These are phyloP conservation scores for Aspergillus ibericus DNA, from an alignment of 2,329 filamentous ascomycete species.

Conservation along the genomic window DNA sequence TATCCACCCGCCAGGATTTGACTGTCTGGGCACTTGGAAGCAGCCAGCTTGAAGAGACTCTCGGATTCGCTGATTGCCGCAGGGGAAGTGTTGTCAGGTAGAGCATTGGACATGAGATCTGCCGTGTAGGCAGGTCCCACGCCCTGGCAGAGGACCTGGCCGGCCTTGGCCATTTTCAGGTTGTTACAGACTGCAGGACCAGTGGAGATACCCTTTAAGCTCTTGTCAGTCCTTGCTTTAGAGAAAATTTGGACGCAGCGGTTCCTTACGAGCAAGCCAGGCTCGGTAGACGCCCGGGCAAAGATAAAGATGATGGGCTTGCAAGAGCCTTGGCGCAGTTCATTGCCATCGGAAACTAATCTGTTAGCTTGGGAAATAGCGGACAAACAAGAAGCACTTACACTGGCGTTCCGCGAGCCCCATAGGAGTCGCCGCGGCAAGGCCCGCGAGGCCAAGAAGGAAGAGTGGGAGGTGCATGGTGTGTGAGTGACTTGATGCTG, in stretches of 20 bases:
- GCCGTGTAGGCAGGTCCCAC: conserved; percentile 47
- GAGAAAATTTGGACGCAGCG: too few relatives aligned
- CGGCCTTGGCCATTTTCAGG: conserved; percentile 18
- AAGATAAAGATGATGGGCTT: conserved; percentile 49
- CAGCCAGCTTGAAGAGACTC: conserved; percentile 43
- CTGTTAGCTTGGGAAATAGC: background rate
- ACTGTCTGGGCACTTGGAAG: conserved; percentile 47
- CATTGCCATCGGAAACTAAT: conserved; percentile 30
- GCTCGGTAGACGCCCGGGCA: conserved; percentile 51
- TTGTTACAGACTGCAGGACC: conserved; percentile 34
- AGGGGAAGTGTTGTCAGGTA: conserved; percentile 39
- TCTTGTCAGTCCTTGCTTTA: background rate
- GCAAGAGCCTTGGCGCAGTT: conserved; percentile 43
- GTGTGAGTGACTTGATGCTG: background rate
- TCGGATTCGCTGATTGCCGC: conserved; percentile 44
- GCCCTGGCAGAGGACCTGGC: conserved; percentile 43
- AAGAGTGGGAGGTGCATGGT: background rate
- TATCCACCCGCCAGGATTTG: conserved; percentile 48
- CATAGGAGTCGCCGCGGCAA: conserved; percentile 11
- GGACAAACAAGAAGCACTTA: background rate
- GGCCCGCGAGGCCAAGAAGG: conserved; percentile 9
- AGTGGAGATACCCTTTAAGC: conserved; percentile 29
- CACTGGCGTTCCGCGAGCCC: conserved; percentile 12
- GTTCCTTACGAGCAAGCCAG: conserved; percentile 48
- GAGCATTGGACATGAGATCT: conserved; percentile 36